Base-by-base conservation (phyloP, 1,284 basidiomycete genomes). In the Sanguinoderma infundibulare region DNA sequence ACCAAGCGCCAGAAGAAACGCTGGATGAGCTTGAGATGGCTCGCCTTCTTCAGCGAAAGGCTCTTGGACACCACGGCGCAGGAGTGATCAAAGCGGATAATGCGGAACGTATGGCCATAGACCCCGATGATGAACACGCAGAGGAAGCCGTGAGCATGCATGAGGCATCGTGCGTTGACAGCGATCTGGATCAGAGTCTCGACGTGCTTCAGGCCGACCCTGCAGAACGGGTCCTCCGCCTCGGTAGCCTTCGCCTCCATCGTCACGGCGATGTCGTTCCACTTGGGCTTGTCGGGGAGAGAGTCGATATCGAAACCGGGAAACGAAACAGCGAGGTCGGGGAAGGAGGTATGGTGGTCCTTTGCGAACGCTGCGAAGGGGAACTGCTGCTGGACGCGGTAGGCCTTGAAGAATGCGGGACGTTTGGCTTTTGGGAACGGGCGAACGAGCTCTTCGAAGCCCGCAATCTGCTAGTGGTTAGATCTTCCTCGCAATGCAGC, bases 91-190 rank as follows among this genome's bases (percentile, higher is more conserved):
- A 56, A 60, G 9, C 59, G 54, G 7, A 35, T 39, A 26, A 60
- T 51, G 12, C 49, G 59, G 2, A 60, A 51, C n/a, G 38, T 12
- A 2, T 44, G 17, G 39, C 59, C 59, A 14, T 60, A 60, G 17
- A 60, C 28, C 0, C 58, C 58, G 2, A 59, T 1, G 1, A 56
- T 35, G 52, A 64, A 67, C 1, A 32, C 32, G 17, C 39, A 62
- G 35, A 65, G 53, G 20, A 58, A 34, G 5, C 62, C 59, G 22
- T 69, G 65, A 1, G 63, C 61, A 22, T 57, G 59, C 53, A 67
- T 58, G n/a, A 67, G 57, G 40, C 50, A 61, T 14, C 65, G 46
- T 1, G 65, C 65, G 30, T 49, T 64, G 42, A 57, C 50, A 46
- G 46, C 30, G 17, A 49, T 26, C 42, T 44, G 42, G 17, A 49